Evolutionary conservation across 2,329 filamentous ascomycete genomes (phyloP).

Genomic region (Aureobasidium sp.): DNA sequence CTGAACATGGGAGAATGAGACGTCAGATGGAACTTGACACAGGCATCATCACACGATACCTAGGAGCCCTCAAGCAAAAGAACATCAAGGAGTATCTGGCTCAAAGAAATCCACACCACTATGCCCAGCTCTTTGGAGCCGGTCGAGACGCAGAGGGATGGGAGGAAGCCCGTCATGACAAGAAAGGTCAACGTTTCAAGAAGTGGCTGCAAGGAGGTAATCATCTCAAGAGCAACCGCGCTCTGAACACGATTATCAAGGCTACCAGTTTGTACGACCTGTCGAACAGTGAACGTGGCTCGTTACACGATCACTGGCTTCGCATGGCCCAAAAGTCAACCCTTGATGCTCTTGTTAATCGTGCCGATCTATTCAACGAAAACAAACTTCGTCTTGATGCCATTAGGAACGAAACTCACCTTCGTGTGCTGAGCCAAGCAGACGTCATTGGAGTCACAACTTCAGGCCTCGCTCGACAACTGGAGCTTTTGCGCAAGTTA

Average conservation of each 20-base stretch:
- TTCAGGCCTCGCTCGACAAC: constrained; percentile 60
- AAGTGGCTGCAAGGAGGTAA: constrained; percentile 20
- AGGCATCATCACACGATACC: constrained; percentile 24
- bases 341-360: constrained; percentile 25
- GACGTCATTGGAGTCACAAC: constrained; percentile 68
- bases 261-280: constrained; percentile 5
- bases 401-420: constrained; percentile 42
- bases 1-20: constrained; percentile 32
- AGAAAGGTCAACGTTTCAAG: constrained; percentile 24
- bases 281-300: constrained; percentile 12
- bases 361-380: constrained; percentile 26
- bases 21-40: constrained; percentile 26
- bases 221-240: neutral
- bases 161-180: neutral
- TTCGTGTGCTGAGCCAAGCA: constrained; percentile 44
- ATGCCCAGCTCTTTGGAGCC: constrained; percentile 27
- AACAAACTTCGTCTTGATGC: constrained; percentile 28
- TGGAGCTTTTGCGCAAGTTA: constrained; percentile 56
- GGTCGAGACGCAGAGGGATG: neutral
- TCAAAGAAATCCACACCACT: constrained; percentile 24
- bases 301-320: constrained; percentile 23
- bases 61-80: constrained; percentile 19
- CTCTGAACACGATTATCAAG: neutral
- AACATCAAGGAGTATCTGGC: constrained; percentile 25
- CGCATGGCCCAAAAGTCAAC: constrained; percentile 24